A percentile compares a stretch with the other conserved stretches of the same genome.
These are phyloP conservation scores for Vicia villosa DNA, from an alignment of 306 rosid species.

Conservation along the genomic window DNA sequence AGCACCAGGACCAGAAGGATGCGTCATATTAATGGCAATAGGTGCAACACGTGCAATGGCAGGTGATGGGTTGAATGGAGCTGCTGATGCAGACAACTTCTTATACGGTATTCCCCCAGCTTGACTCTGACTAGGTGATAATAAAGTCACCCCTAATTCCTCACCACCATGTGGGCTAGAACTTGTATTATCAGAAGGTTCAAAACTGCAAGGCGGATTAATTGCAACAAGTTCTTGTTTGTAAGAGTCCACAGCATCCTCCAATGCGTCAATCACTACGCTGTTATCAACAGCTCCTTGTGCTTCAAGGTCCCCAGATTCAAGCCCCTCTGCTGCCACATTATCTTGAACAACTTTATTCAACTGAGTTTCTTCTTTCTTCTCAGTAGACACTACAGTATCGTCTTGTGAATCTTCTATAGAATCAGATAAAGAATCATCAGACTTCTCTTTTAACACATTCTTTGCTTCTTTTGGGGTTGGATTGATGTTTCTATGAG, in stretches of 20 bases:
- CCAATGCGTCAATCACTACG: constrained; percentile 37
- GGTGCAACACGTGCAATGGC: constrained; percentile 68
- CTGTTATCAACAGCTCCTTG: constrained; percentile 48
- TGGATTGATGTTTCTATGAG: constrained; percentile 42
- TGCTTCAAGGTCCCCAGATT: constrained; percentile 46
- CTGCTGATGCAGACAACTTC: constrained; percentile 94
- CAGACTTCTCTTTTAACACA: constrained; percentile 44
- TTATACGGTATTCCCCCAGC: constrained; percentile 51
- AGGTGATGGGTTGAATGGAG: constrained; percentile 92
- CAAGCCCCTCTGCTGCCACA: constrained; percentile 48
- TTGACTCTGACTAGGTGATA: constrained; percentile 49
- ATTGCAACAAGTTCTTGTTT: constrained; percentile 48
- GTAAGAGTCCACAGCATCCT: constrained; percentile 46
- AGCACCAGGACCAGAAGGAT: constrained; percentile 67
- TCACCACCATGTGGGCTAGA: constrained; percentile 52
- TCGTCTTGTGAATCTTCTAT: constrained; percentile 52
- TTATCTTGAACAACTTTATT: constrained; percentile 44
- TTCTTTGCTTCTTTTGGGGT: constrained; percentile 41
- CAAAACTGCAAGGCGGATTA: constrained; percentile 50
- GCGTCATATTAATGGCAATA: constrained; percentile 65
- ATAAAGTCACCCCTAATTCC: constrained; percentile 51
- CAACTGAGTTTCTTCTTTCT: constrained; percentile 52
- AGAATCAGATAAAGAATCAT: constrained; percentile 40
- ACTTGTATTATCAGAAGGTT: constrained; percentile 48
- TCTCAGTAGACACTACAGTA: constrained; percentile 42